These are phyloP conservation scores for Periconia digitata DNA, from an alignment of 2,329 filamentous ascomycete genomes.

Conservation along the genomic window DNA sequence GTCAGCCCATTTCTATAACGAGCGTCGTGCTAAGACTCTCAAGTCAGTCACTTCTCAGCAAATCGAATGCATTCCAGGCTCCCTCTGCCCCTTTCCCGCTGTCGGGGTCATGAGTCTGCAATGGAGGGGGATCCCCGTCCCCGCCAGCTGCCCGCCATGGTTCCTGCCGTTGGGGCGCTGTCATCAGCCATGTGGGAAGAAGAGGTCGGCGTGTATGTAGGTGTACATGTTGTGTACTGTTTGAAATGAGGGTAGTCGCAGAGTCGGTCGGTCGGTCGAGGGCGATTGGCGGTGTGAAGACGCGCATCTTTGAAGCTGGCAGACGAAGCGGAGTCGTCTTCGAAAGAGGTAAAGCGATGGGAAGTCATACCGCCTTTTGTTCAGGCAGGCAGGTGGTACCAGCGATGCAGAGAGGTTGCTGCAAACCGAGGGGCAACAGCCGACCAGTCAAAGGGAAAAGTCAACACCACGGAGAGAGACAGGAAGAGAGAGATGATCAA, in stretches of 20 bases:
- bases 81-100: neutral
- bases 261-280: neutral
- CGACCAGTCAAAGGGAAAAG: too few species aligned
- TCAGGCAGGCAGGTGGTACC: too few species aligned
- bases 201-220: too few species aligned
- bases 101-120: neutral
- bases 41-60: too few species aligned
- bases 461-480: too few species aligned
- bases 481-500: too few species aligned
- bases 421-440: too few species aligned
- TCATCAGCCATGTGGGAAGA: neutral
- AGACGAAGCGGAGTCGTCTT: neutral
- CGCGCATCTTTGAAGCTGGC: neutral
- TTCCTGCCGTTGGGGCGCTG: neutral
- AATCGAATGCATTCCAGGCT: conserved; percentile 4
- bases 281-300: neutral
- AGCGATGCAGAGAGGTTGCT: too few species aligned
- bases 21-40: too few species aligned
- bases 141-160: neutral
- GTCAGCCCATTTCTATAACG: too few species aligned
- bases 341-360: neutral
- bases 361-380: neutral
- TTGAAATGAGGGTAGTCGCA: neutral
- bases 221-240: neutral
- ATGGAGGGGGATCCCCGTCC: neutral